Conservation (phyloP, 1,284 basidiomycete species). For the Puccinia coronata region DNA sequence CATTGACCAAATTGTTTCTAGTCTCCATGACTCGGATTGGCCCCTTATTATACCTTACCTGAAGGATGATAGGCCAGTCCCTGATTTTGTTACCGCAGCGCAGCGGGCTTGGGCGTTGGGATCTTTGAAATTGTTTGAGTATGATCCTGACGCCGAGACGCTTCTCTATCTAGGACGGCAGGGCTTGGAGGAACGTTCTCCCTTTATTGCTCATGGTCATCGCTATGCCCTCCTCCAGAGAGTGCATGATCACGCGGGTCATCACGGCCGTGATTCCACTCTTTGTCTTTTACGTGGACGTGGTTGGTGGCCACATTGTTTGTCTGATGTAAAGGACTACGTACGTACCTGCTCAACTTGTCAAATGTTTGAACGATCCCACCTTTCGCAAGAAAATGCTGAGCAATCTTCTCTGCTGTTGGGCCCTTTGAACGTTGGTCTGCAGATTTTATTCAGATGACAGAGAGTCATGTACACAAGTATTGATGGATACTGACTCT, state of each 20-base stretch:
- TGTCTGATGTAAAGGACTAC: background rate
- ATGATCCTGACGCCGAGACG: no score
- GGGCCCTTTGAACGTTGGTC: slow-evolving; percentile 20
- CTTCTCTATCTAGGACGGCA: background rate
- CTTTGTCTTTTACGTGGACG: no score
- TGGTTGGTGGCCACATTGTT: background rate
- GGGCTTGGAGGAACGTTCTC: background rate
- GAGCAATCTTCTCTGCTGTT: background rate
- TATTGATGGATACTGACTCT: background rate
- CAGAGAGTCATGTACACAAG: background rate
- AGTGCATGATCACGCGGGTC: background rate
- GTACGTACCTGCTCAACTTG: background rate
- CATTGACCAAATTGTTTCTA: background rate
- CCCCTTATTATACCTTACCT: no score
- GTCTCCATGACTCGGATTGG: no score
- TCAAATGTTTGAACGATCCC: no score
- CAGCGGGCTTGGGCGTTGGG: background rate
- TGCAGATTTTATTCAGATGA: no score
- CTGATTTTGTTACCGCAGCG: background rate
- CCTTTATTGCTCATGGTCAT: slow-evolving; percentile 13
- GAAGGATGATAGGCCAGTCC: no score
- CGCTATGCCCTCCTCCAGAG: background rate
- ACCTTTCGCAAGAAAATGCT: background rate
- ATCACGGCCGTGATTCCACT: no score
- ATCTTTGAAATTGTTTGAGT: no score